Percentiles rank a stretch among this genome's conserved stretches.
phyloP scores from a whole-genome alignment of 805 yeast genomes.

The Hanseniaspora taiwanica region DNA sequence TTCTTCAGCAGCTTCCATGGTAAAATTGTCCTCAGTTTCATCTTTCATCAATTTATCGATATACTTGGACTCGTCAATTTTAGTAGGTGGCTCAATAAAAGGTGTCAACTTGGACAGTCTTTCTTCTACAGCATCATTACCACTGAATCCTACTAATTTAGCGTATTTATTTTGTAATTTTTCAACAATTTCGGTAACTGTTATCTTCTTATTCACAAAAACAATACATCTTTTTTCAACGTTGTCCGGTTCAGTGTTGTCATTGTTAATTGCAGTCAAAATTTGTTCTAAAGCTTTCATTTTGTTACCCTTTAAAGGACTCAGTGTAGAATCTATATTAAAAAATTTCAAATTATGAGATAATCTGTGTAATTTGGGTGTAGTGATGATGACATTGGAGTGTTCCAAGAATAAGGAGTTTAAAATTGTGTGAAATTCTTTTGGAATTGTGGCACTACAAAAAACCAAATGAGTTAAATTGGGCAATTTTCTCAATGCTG shows the following conservation, averaged over 20 bases:
- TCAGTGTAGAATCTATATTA: constrained; percentile 58
- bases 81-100: constrained; percentile 51
- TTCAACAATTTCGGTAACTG: constrained; percentile 45
- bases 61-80: constrained; percentile 12
- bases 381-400: constrained; percentile 52
- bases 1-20: background rate
- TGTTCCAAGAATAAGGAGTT: constrained; percentile 30
- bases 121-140: constrained; percentile 49
- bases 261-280: constrained; percentile 69
- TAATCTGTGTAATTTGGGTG: constrained; percentile 77
- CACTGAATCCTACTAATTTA: constrained; percentile 46
- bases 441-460: constrained; percentile 86
- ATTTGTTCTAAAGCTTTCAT: constrained; percentile 79
- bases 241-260: constrained; percentile 52
- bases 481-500: constrained; percentile 36
- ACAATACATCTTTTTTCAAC: constrained; percentile 68
- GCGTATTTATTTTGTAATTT: constrained; percentile 40
- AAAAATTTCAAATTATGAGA: constrained; percentile 63
- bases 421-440: constrained; percentile 53
- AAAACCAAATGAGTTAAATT: constrained; percentile 53
- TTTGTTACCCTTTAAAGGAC: constrained; percentile 79
- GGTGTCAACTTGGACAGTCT: constrained; percentile 42
- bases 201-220: constrained; percentile 66
- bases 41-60: constrained; percentile 2
- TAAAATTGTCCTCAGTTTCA: constrained; percentile 7